phyloP scores from a whole-genome alignment of 768 basidiomycete species.

The Boletus vinaceobasis region DNA sequence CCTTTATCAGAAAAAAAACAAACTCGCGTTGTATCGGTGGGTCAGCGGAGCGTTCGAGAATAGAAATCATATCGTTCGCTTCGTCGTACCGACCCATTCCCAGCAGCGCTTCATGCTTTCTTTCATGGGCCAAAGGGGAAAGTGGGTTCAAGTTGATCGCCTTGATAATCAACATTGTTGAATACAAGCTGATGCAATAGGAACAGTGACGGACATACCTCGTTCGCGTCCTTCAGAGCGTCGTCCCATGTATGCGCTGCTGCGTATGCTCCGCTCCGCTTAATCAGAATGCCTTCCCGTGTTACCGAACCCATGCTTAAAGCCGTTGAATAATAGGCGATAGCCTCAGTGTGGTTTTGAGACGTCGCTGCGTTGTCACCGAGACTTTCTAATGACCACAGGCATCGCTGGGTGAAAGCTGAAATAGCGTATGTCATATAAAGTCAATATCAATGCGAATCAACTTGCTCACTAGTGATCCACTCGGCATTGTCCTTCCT shows the following conservation, averaged over 20 bases:
- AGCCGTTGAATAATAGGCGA: background rate
- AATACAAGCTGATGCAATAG: background rate
- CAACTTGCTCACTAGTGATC: background rate
- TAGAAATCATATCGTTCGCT: background rate
- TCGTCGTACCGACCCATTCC: slow-evolving; percentile 15
- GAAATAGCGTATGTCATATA: background rate
- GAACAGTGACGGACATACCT: background rate
- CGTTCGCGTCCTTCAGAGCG: background rate
- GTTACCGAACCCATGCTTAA: background rate
- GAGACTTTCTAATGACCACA: background rate
- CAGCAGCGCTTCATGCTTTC: background rate
- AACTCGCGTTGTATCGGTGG: background rate
- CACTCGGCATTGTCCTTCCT: slow-evolving; percentile 3
- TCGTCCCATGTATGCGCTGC: background rate
- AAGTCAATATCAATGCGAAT: background rate
- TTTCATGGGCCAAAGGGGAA: slow-evolving; percentile 1
- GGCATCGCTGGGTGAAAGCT: slow-evolving; percentile 2
- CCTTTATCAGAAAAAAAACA: background rate
- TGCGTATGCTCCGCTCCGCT: slow-evolving; percentile 3
- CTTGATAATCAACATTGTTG: background rate
- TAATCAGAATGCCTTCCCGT: background rate
- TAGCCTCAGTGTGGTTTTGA: background rate
- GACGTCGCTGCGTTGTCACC: background rate
- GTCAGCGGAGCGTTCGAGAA: background rate
- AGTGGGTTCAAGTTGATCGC: background rate